Evolutionary conservation across 2,329 filamentous ascomycete species (phyloP).

Genomic region (Zelopaecilomyces penicillatus): DNA sequence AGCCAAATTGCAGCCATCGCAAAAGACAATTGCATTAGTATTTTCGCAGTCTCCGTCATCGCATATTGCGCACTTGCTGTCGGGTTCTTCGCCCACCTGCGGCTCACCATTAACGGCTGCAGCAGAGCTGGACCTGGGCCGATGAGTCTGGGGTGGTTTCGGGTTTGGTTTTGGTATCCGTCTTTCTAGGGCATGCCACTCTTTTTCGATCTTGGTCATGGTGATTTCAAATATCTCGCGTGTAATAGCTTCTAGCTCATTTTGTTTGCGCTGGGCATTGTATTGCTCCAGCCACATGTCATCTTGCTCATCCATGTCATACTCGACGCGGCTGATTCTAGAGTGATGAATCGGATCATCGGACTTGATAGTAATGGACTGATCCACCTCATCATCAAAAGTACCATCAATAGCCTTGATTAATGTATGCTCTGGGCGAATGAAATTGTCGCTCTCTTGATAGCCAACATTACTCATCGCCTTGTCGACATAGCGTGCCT

Average conservation of each 20-base stretch:
- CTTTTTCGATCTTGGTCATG: constrained; percentile 97
- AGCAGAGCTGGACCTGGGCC: constrained; percentile 85
- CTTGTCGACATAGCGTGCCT: constrained; percentile 88
- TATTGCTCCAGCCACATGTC: constrained; percentile 88
- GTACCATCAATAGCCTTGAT: constrained; percentile 54
- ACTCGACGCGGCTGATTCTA: constrained; percentile 76
- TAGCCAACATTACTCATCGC: constrained; percentile 95
- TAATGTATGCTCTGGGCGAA: constrained; percentile 65
- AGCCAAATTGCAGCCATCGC: constrained; percentile 92
- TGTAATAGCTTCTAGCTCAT: constrained; percentile 74
- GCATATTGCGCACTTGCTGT: constrained; percentile 95
- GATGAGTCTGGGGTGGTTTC: constrained; percentile 89
- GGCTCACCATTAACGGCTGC: constrained; percentile 93
- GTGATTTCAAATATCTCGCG: constrained; percentile 95
- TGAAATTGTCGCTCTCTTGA: constrained; percentile 86
- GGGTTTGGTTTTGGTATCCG: constrained; percentile 95
- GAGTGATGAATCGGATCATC: constrained; percentile 26
- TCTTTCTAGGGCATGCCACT: constrained; percentile 95
- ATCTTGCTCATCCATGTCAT: constrained; percentile 99
- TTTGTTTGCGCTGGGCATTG: constrained; percentile 66
- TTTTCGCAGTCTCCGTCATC: constrained; percentile 99
- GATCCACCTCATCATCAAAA: constrained; percentile 50
- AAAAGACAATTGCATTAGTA: constrained; percentile 98
- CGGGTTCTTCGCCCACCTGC: constrained; percentile 76
- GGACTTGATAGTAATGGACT: constrained; percentile 21